A percentile compares a stretch with the other conserved stretches of the same genome.
These are phyloP conservation scores for Trichothecium roseum DNA, from an alignment of 2,329 filamentous ascomycete genomes.

Conservation along the genomic window DNA sequence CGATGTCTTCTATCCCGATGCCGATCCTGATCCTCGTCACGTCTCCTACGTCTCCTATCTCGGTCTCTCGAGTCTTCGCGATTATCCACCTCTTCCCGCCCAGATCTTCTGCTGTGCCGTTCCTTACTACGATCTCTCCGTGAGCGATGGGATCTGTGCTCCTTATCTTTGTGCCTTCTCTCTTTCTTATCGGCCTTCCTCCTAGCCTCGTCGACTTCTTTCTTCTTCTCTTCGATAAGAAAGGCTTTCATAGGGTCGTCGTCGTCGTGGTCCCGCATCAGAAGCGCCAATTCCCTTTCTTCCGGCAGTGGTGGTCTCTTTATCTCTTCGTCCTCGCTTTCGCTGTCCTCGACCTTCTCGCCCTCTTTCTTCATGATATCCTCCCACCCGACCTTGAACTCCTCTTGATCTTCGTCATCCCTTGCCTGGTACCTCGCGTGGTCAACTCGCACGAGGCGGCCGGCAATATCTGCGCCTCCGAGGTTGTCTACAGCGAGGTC, in stretches of 20 bases:
- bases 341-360: slow-evolving; percentile 29
- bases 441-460: slow-evolving; percentile 75
- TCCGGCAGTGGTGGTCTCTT: slow-evolving; percentile 62
- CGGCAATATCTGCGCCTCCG: slow-evolving; percentile 73
- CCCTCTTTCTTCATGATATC: slow-evolving; percentile 46
- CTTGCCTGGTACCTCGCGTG: slow-evolving; percentile 85
- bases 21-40: slow-evolving; percentile 13
- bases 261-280: slow-evolving; percentile 77
- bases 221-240: slow-evolving; percentile 81
- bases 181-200: slow-evolving; percentile 39
- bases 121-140: slow-evolving; percentile 20
- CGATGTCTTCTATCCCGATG: slow-evolving; percentile 8
- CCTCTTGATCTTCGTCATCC: slow-evolving; percentile 62
- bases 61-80: slow-evolving; percentile 15
- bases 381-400: slow-evolving; percentile 48
- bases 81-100: slow-evolving; percentile 3
- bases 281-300: slow-evolving; percentile 64
- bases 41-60: slow-evolving; percentile 12
- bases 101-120: slow-evolving; percentile 20
- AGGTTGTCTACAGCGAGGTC: slow-evolving; percentile 95
- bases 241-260: slow-evolving; percentile 97
- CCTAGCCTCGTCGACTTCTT: slow-evolving; percentile 65
- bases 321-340: slow-evolving; percentile 34
- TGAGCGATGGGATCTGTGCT: slow-evolving; percentile 35
- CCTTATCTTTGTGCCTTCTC: slow-evolving; percentile 34